phyloP scores from a whole-genome alignment of 768 basidiomycete species.

The Lentinula guzmanii region DNA sequence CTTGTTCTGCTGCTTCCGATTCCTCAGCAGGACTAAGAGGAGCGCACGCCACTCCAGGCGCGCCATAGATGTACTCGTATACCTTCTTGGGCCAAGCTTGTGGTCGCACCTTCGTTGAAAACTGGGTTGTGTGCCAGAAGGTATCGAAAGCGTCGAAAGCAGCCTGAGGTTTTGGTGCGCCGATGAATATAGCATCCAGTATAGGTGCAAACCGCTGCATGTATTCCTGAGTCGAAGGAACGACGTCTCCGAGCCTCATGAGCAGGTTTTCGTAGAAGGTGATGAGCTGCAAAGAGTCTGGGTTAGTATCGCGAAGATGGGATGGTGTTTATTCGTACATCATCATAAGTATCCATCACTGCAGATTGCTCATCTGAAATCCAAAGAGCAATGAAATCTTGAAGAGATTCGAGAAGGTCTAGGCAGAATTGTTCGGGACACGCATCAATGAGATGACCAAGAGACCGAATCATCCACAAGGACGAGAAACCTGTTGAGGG shows the following conservation, averaged over 20 bases:
- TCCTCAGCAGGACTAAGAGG: conserved; percentile 6
- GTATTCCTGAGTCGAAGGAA: conserved; percentile 32
- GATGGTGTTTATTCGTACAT: conserved; percentile 14
- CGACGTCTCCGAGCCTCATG: conserved; percentile 36
- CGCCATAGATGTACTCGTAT: conserved; percentile 17
- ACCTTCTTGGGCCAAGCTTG: conserved; percentile 52
- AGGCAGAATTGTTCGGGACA: conserved; percentile 46
- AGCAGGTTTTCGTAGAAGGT: conserved; percentile 59
- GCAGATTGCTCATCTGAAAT: conserved; percentile 50
- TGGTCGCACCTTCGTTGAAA: conserved; percentile 32
- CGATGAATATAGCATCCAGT: conserved; percentile 52
- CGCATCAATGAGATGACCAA: conserved; percentile 46
- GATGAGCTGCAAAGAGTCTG: conserved; percentile 38
- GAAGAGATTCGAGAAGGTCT: conserved; percentile 39
- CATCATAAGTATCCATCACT: conserved; percentile 49
- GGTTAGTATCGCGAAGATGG: conserved; percentile 27
- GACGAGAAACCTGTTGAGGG: conserved; percentile 45
- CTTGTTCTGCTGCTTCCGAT: background rate
- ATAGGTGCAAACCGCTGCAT: conserved; percentile 44
- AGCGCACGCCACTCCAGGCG: conserved; percentile 15
- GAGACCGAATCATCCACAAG: conserved; percentile 57
- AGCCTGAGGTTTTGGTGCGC: conserved; percentile 37
- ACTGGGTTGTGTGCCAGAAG: conserved; percentile 49
- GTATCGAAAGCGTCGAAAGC: conserved; percentile 49
- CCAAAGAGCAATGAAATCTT: conserved; percentile 58